Evolutionary conservation across 2,329 filamentous ascomycete species (phyloP), one percentile per base, ranked within the genome.

Genomic region (Coniella lustricola): DNA sequence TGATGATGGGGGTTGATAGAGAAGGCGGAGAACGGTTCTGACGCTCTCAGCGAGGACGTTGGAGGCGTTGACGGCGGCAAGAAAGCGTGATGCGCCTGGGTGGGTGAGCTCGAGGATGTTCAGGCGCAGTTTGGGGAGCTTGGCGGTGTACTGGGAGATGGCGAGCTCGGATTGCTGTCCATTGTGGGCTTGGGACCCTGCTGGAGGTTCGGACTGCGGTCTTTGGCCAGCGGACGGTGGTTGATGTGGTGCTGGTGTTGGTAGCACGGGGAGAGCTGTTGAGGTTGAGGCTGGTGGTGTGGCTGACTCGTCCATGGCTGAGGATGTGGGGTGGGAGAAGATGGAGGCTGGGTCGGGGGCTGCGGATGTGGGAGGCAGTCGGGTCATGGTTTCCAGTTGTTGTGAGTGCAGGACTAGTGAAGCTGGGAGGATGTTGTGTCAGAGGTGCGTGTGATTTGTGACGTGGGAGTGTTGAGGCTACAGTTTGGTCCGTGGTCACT

Each of bases 31-130:
- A 14, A 96, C 88, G 54, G 78, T 76, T 43, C 75, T 64, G 29
- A 90, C 76, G 49, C 85, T 81, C 12, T 70, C 65, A 45, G 77
- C 67, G 37, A 95, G 70, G 44, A 84, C 76, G 16, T 72, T 67
- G 33, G 79, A 68, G 46, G 83, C 75, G 60, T 87, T 77, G 54
- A 89, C 69, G 34, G 81, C 69, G 44, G 68, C 65, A 50, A 95
- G 78, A 66, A 95, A 94, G 53, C 79, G 68, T 29, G 70, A 63
- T 4, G 84, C 69, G 48, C 85, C 87, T 1, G 76, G 65, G 65
- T 82, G 76, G 46, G 63, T 60, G 50, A 84, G 67, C 58, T 84
- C 77, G 42, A 75, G 73, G 55, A 82, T 64, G 59, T 81, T 73
- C 42, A 84, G 71, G 16, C 79, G 76, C 42, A 85, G 71, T 57